Percentiles rank a stretch among this genome's conserved stretches.
Conservation (phyloP, 192 early-diverging fungal genomes). For the Fimicolochytrium jonesii region DNA sequence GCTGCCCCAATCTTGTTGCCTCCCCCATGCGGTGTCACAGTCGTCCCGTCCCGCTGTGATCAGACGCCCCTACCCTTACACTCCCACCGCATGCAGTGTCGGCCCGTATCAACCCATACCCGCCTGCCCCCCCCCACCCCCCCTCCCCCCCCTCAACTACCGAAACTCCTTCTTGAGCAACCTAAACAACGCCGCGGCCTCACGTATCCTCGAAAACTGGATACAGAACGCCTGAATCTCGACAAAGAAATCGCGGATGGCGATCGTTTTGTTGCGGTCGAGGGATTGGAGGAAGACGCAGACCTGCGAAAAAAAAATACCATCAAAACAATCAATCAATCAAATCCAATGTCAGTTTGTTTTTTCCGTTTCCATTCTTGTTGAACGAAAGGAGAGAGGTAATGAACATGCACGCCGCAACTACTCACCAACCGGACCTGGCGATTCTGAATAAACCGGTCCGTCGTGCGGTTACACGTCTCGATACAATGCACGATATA, state of each 20-base stretch:
- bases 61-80: no score
- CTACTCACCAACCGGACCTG: slow-evolving; percentile 29
- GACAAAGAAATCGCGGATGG: slow-evolving; percentile 20
- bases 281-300: slow-evolving; percentile 39
- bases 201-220: slow-evolving; percentile 33
- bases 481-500: slow-evolving; percentile 26
- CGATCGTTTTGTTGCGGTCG: slow-evolving; percentile 14
- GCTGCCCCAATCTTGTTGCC: no score
- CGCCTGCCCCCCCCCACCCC: no score
- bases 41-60: no score
- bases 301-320: slow-evolving; percentile 15
- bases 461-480: slow-evolving; percentile 20
- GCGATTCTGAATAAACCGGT: slow-evolving; percentile 28
- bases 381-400: no score
- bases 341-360: no score
- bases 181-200: slow-evolving; percentile 34
- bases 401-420: no score
- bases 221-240: slow-evolving; percentile 44
- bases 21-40: no score
- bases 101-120: no score
- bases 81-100: no score
- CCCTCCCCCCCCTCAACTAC: no score
- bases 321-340: background rate
- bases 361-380: no score
- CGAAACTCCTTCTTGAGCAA: slow-evolving; percentile 32